These are phyloP conservation scores for Torulaspora pretoriensis DNA, from an alignment of 1,139 yeast species.

Conservation along the genomic window DNA sequence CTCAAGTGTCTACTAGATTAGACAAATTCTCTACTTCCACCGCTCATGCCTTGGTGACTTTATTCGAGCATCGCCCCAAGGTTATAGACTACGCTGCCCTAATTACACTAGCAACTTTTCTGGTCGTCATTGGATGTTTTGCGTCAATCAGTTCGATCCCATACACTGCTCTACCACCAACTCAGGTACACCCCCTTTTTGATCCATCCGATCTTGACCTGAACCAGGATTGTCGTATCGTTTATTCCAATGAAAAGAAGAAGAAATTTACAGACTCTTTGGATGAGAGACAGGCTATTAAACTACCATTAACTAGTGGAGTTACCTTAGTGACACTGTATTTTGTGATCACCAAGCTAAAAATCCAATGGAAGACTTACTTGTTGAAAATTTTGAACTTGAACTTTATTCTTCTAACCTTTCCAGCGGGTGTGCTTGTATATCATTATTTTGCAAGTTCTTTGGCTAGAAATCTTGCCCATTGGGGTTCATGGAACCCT, in stretches of 20 bases:
- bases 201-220: constrained; percentile 28
- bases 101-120: constrained; percentile 9
- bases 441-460: constrained; percentile 16
- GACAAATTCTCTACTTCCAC: constrained; percentile 9
- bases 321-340: constrained; percentile 18
- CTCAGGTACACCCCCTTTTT: constrained; percentile 22
- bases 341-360: constrained; percentile 15
- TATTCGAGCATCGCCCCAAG: constrained; percentile 6
- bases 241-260: constrained; percentile 13
- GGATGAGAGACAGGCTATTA: constrained; percentile 20
- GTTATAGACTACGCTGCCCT: constrained; percentile 8
- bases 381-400: constrained; percentile 15
- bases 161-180: constrained; percentile 30
- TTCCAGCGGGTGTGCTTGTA: constrained; percentile 19
- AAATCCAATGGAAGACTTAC: constrained; percentile 15
- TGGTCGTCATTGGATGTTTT: constrained; percentile 22
- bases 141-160: constrained; percentile 26
- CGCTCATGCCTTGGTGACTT: constrained; percentile 9
- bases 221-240: constrained; percentile 20
- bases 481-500: constrained; percentile 14
- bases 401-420: constrained; percentile 12
- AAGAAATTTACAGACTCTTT: constrained; percentile 7
- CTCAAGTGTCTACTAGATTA: constrained; percentile 2
- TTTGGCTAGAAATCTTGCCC: constrained; percentile 15
- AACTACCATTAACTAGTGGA: constrained; percentile 22